phyloP scores from a whole-genome alignment of 2,329 filamentous ascomycete species.

The Colletotrichum sp. region DNA sequence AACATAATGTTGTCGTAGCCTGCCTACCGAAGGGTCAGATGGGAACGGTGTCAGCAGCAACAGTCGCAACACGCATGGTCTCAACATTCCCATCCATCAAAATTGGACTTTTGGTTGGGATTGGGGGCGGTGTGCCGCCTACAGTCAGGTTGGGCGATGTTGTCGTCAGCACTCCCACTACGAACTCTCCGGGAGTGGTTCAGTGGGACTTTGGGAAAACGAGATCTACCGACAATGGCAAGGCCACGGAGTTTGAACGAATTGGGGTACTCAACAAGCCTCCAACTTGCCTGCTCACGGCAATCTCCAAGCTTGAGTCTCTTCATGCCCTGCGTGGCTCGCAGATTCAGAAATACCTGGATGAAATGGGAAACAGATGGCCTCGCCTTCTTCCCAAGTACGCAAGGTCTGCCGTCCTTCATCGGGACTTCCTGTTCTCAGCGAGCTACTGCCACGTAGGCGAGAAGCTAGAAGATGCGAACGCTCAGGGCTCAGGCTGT shows the following conservation, averaged over 20 bases:
- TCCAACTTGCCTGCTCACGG: conserved; percentile 10
- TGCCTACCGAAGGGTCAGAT: conserved; percentile 24
- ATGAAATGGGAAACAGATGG: background rate
- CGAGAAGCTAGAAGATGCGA: background rate
- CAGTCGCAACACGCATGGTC: background rate
- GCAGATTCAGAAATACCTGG: background rate
- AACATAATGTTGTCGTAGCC: conserved; percentile 31
- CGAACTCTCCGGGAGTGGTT: conserved; percentile 1
- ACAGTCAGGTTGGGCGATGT: conserved; percentile 24
- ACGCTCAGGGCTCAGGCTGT: background rate
- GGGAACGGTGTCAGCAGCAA: conserved; percentile 21
- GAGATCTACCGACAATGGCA: background rate
- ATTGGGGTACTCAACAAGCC: conserved; percentile 7
- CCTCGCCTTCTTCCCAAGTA: background rate
- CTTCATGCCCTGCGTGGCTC: conserved; percentile 9
- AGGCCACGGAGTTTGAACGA: background rate
- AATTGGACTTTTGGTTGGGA: conserved; percentile 28
- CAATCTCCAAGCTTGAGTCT: background rate
- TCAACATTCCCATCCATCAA: background rate
- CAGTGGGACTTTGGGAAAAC: conserved; percentile 22
- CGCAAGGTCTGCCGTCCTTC: background rate
- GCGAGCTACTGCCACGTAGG: background rate
- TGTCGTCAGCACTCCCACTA: conserved; percentile 8
- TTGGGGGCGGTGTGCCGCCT: conserved; percentile 25
- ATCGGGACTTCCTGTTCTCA: background rate